Evolutionary conservation across 2,329 filamentous ascomycete genomes (phyloP), one percentile per base, ranked within the genome.

Genomic region (Sarocladium kiliense): DNA sequence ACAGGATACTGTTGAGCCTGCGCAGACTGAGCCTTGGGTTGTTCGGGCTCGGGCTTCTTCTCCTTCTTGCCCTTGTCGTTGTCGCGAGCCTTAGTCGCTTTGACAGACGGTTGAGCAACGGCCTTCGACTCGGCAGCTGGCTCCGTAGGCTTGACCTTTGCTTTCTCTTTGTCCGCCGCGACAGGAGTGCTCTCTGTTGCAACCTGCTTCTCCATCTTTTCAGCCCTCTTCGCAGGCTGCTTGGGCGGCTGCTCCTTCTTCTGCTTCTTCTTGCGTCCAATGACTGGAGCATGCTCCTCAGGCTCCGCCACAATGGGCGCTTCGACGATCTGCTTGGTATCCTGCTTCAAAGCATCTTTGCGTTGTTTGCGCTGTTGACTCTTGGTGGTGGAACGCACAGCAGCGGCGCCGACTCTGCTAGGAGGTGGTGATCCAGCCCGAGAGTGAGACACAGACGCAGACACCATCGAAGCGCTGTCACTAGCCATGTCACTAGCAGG

Each of bases 241-340:
- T 69, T 68, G 7, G 55, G 32, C 14, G 69, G 68, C 63, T 82
- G 86, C 62, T 87, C 84, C 71, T 91, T 93, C 76, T 89, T 91
- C 67, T 89, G 83, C 73, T 93, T 94, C 77, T 91, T 93, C 76
- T 91, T 91, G 54, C 89, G 82, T 32, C 88, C 88, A 50, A 91
- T 68, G 39, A 95, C 87, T 0, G 90, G 89, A 7, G 84, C 89
- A 60, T 82, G 80, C 60, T 83, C 79, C 53, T 81, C 76, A 12
- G 77, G 68, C 57, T 86, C 84, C 14, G 72, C 63, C 5, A 14
- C 36, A 50, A 77, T 76, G 59, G 80, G 63, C 1, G 72, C 62
- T 58, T 82, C 80, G 2, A 70, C 72, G 57, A 85, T 77, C 32
- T 77, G 67, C 18, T 76, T 78, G 2, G 78, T 79, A 55, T 88